phyloP scores from a whole-genome alignment of 2,329 filamentous ascomycete genomes.

The Fusarium sp. region DNA sequence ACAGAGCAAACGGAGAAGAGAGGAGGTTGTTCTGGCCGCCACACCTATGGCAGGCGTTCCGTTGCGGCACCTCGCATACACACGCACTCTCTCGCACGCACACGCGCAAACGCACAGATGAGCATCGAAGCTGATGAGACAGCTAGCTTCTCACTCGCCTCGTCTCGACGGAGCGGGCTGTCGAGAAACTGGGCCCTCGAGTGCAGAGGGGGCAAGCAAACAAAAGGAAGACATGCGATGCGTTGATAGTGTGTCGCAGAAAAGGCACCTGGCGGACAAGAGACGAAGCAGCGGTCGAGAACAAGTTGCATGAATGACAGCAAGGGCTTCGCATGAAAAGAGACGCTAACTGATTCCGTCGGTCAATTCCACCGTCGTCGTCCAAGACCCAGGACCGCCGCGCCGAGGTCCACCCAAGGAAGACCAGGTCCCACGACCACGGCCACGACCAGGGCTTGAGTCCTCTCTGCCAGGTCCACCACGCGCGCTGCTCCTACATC shows the following conservation, averaged over 20 bases:
- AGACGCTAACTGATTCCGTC: constrained; percentile 35
- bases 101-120: background rate
- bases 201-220: background rate
- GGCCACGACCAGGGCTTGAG: constrained; percentile 26
- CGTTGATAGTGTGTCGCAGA: background rate
- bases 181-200: background rate
- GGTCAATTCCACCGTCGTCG: constrained; percentile 33
- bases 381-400: constrained; percentile 29
- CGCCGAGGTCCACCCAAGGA: constrained; percentile 27
- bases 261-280: background rate
- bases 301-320: constrained; percentile 36
- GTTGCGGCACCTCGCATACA: background rate
- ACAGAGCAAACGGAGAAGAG: background rate
- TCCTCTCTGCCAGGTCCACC: constrained; percentile 9
- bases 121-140: background rate
- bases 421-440: constrained; percentile 13
- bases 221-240: background rate
- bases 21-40: background rate
- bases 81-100: background rate
- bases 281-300: constrained; percentile 18
- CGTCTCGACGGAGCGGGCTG: background rate
- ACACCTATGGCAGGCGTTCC: background rate
- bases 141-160: background rate
- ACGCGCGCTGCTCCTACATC: constrained; percentile 12
- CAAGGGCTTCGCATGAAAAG: constrained; percentile 27